phyloP scores from a whole-genome alignment of 805 yeast species.

The Ogataea kodamae region DNA sequence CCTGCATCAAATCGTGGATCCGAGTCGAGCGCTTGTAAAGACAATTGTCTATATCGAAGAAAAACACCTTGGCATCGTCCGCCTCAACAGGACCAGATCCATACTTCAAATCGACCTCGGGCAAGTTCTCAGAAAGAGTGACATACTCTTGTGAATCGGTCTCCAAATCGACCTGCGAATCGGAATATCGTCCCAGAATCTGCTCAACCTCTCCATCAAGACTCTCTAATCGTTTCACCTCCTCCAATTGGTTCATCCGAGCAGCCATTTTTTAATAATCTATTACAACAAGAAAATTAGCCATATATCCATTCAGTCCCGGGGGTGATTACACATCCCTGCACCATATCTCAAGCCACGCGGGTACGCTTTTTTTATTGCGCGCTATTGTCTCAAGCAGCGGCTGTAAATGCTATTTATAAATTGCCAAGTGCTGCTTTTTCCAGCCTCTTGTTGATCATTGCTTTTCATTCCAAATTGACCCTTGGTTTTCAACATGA shows the following conservation, averaged over 20 bases:
- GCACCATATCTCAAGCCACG: constrained; percentile 2
- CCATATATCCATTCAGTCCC: too few relatives aligned
- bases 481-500: constrained; percentile 10
- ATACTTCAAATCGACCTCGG: constrained; percentile 28
- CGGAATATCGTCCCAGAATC: constrained; percentile 13
- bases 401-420: constrained; percentile 10
- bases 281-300: too few relatives aligned
- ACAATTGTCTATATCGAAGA: constrained; percentile 93
- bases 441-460: constrained; percentile 3
- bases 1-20: constrained; percentile 87
- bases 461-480: background rate
- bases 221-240: constrained; percentile 14
- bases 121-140: constrained; percentile 21
- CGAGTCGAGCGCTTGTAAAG: constrained; percentile 69
- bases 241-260: constrained; percentile 14
- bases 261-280: constrained; percentile 14
- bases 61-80: constrained; percentile 45
- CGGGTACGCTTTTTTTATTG: constrained; percentile 1
- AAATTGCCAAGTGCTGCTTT: constrained; percentile 10
- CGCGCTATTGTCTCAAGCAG: constrained; percentile 7
- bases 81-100: constrained; percentile 28
- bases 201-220: constrained; percentile 8
- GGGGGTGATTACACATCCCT: too few relatives aligned
- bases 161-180: constrained; percentile 14
- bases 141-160: constrained; percentile 14